A percentile compares a stretch with the other conserved stretches of the same genome.
phyloP scores from a whole-genome alignment of 192 early-diverging fungal genomes.

The Entomortierella beljakovae region DNA sequence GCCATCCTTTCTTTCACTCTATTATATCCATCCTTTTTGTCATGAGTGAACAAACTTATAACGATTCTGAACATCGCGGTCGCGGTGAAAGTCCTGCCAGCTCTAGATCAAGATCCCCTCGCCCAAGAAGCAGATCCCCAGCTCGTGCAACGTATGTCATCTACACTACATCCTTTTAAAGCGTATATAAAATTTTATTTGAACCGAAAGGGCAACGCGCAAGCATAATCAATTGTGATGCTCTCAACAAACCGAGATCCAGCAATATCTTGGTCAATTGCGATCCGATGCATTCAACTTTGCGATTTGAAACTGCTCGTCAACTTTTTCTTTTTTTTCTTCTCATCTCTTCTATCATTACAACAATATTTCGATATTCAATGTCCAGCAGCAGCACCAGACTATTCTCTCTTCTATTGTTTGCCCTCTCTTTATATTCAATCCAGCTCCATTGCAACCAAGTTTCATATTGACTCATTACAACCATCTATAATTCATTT shows the following conservation, averaged over 20 bases:
- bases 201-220: too few species aligned
- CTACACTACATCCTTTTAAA: too few species aligned
- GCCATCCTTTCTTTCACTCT: background rate
- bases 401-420: background rate
- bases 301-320: too few species aligned
- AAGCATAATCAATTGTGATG: too few species aligned
- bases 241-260: background rate
- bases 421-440: background rate
- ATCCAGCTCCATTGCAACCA: background rate
- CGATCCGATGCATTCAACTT: background rate
- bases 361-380: background rate
- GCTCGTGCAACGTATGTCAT: slow-evolving; percentile 41
- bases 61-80: slow-evolving; percentile 35
- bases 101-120: slow-evolving; percentile 50
- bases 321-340: too few species aligned
- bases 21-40: background rate
- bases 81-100: slow-evolving; percentile 38
- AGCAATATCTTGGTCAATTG: background rate
- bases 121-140: slow-evolving; percentile 49
- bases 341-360: too few species aligned
- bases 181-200: too few species aligned
- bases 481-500: slow-evolving; percentile 5
- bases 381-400: background rate
- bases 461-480: slow-evolving; percentile 3
- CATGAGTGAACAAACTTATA: slow-evolving; percentile 50